phyloP scores from a whole-genome alignment of 176 grass and related monocot species.

The Carex littledalei region DNA sequence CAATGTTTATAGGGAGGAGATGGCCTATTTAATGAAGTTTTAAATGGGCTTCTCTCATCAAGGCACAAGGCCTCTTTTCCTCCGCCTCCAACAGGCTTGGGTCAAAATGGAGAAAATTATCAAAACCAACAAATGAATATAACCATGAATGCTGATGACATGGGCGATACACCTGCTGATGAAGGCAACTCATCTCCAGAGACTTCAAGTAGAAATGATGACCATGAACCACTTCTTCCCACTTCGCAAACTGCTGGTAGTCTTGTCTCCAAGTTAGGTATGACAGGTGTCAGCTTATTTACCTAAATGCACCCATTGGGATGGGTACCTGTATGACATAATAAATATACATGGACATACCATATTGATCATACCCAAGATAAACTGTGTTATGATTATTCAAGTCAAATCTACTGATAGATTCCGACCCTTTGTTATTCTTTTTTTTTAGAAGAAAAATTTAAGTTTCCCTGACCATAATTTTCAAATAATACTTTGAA shows the following conservation, averaged over 20 bases:
- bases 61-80: conserved; percentile 64
- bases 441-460: neutral
- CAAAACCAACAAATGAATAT: conserved; percentile 22
- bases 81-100: conserved; percentile 49
- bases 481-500: neutral
- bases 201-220: conserved; percentile 53
- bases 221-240: conserved; percentile 80
- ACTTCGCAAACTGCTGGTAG: conserved; percentile 24
- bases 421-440: neutral
- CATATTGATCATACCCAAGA: neutral
- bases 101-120: conserved; percentile 20
- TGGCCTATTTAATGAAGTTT: conserved; percentile 86
- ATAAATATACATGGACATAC: neutral
- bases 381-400: neutral
- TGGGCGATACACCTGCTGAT: conserved; percentile 34
- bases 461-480: neutral
- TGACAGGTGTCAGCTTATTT: conserved; percentile 34
- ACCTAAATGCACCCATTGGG: neutral
- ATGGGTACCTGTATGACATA: neutral
- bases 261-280: conserved; percentile 45
- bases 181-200: conserved; percentile 34
- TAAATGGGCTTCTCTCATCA: conserved; percentile 71
- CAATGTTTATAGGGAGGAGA: conserved; percentile 70
- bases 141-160: conserved; percentile 26
- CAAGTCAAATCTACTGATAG: neutral